A percentile compares a stretch with the other conserved stretches of the same genome.
These are phyloP conservation scores for Alternaria solani DNA, from an alignment of 2,329 filamentous ascomycete species.

Conservation along the genomic window DNA sequence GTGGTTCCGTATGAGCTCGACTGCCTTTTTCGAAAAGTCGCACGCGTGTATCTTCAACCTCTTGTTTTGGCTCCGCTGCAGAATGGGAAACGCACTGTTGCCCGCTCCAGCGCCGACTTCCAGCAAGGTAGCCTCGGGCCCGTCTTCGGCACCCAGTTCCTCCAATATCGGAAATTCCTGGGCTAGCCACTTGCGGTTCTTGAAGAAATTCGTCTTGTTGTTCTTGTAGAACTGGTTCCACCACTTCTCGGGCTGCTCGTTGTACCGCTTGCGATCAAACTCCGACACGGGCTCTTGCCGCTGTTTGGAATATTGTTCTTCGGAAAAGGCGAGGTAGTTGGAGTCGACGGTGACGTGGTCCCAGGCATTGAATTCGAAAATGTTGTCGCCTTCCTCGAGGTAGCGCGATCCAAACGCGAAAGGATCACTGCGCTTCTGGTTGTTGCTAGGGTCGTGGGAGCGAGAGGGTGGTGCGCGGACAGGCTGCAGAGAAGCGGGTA, in stretches of 20 bases:
- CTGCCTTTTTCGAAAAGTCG: conserved; percentile 94
- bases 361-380: conserved; percentile 99
- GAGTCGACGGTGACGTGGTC: conserved; percentile 96
- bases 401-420: conserved; percentile 95
- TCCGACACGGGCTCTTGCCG: conserved; percentile 86
- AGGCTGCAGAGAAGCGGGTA: conserved; percentile 57
- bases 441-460: conserved; percentile 76
- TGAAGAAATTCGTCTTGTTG: conserved; percentile 97
- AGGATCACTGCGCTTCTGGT: conserved; percentile 86
- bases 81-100: conserved; percentile 93
- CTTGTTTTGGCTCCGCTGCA: conserved; percentile 83
- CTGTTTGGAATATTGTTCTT: conserved; percentile 85
- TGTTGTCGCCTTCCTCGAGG: conserved; percentile 83
- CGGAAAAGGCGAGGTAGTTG: conserved; percentile 83
- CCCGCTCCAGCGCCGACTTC: conserved; percentile 96
- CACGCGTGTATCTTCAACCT: conserved; percentile 87
- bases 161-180: conserved; percentile 94
- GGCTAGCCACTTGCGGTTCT: conserved; percentile 94
- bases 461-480: conserved; percentile 61
- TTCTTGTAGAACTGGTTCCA: conserved; percentile 99
- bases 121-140: conserved; percentile 75
- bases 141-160: conserved; percentile 73
- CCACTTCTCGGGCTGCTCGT: conserved; percentile 89
- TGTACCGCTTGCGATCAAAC: conserved; percentile 93
- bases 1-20: conserved; percentile 87